phyloP scores from a whole-genome alignment of 2,329 filamentous ascomycete species.

The Ophiostoma quercus region DNA sequence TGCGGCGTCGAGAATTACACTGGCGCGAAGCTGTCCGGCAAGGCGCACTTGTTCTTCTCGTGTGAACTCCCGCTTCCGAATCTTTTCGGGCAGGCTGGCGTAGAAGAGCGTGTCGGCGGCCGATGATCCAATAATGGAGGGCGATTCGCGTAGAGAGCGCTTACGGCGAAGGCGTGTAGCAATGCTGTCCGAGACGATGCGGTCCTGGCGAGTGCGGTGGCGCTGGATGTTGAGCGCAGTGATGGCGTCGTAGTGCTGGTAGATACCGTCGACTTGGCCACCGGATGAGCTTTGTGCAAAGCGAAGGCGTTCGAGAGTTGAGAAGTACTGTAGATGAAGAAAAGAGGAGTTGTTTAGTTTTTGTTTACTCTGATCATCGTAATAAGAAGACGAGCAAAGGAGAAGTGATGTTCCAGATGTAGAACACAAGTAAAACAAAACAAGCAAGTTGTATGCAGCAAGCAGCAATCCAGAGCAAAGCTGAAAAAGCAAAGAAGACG shows the following conservation, averaged over 20 bases:
- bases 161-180: constrained; percentile 31
- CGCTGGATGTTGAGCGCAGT: constrained; percentile 32
- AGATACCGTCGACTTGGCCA: constrained; percentile 35
- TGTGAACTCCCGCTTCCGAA: constrained; percentile 65
- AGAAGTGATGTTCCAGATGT: constrained; percentile 7
- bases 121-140: constrained; percentile 5
- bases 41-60: constrained; percentile 64
- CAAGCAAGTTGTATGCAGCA: background rate
- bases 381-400: constrained; percentile 14
- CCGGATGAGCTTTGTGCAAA: constrained; percentile 47
- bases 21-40: constrained; percentile 44
- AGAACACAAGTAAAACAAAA: constrained; percentile 10
- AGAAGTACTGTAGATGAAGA: constrained; percentile 58
- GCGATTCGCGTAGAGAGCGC: constrained; percentile 33
- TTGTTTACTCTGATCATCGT: constrained; percentile 14
- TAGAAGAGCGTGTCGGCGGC: constrained; percentile 61
- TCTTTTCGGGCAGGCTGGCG: constrained; percentile 64
- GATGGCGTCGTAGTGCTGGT: constrained; percentile 37
- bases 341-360: constrained; percentile 27
- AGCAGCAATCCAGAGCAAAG: background rate
- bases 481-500: constrained; percentile 4
- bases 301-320: constrained; percentile 63
- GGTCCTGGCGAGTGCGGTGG: constrained; percentile 32
- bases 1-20: constrained; percentile 38
- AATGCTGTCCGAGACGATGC: constrained; percentile 33